Conservation (phyloP, 148 eudicot genomes). For the Rhododendron ovatum region DNA sequence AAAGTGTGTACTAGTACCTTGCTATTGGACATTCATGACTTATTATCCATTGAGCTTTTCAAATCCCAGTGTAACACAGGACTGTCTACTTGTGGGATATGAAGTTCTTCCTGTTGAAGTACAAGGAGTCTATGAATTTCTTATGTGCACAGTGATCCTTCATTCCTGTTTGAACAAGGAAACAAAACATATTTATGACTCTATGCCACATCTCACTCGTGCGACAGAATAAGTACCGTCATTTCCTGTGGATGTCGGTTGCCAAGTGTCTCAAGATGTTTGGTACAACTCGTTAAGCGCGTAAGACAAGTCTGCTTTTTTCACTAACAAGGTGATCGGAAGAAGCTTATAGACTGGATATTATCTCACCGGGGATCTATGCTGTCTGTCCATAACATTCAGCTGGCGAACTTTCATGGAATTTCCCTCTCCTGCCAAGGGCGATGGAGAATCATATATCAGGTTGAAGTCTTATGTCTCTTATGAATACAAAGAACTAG, state of each 20-base stretch:
- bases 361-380: not conserved
- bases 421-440: not conserved
- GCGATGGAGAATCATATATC: too few species aligned
- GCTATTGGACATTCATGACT: not conserved
- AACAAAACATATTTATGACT: too few species aligned
- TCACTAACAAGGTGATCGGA: not conserved
- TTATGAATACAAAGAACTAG: too few species aligned
- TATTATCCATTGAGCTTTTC: not conserved
- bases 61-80: not conserved
- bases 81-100: not conserved
- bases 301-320: not conserved
- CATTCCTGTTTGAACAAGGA: too few species aligned
- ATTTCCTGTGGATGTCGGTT: not conserved
- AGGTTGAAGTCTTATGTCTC: too few species aligned
- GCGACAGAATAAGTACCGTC: not conserved
- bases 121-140: not conserved
- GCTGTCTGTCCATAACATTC: constrained; percentile 1
- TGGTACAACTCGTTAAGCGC: not conserved
- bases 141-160: not conserved
- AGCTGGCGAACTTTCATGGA: constrained; percentile 27
- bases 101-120: not conserved
- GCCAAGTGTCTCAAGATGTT: not conserved
- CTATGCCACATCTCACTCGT: not conserved
- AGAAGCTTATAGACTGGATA: not conserved
- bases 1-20: not conserved